Percentiles rank a stretch among this genome's conserved stretches.
Conservation (phyloP, 2,329 filamentous ascomycete genomes). For the Trichoderma sp. region DNA sequence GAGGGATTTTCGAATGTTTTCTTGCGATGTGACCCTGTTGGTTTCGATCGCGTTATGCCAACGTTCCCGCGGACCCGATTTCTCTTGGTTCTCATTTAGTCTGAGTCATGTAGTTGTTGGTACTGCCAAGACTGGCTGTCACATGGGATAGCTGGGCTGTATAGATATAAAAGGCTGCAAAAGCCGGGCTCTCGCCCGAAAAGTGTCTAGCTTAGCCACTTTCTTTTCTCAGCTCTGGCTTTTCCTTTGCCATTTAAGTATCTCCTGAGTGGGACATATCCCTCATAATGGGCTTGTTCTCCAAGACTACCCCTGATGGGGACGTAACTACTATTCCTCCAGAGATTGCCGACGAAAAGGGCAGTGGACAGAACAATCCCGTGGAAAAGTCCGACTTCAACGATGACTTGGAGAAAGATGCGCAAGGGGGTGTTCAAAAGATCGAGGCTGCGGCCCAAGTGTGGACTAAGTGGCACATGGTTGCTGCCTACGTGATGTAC, state of each 20-base stretch:
- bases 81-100: not conserved
- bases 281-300: constrained; percentile 18
- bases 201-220: not conserved
- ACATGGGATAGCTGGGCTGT: not conserved
- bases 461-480: constrained; percentile 41
- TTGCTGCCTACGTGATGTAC: constrained; percentile 43
- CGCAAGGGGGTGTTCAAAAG: constrained; percentile 46
- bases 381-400: constrained; percentile 28
- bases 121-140: not conserved
- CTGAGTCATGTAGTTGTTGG: not conserved
- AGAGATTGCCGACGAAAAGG: constrained; percentile 14
- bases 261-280: not conserved
- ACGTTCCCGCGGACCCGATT: not conserved
- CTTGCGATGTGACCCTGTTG: not conserved
- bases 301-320: not conserved
- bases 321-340: not conserved
- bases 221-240: not conserved
- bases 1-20: not conserved
- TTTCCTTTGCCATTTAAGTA: not conserved
- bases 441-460: constrained; percentile 44
- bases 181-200: not conserved
- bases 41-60: not conserved
- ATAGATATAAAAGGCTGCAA: not conserved
- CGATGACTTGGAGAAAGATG: constrained; percentile 24
- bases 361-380: constrained; percentile 18